A percentile compares a stretch with the other conserved stretches of the same genome.
These are phyloP conservation scores for Clathrospora elynae DNA, from an alignment of 2,329 filamentous ascomycete species.

Conservation along the genomic window DNA sequence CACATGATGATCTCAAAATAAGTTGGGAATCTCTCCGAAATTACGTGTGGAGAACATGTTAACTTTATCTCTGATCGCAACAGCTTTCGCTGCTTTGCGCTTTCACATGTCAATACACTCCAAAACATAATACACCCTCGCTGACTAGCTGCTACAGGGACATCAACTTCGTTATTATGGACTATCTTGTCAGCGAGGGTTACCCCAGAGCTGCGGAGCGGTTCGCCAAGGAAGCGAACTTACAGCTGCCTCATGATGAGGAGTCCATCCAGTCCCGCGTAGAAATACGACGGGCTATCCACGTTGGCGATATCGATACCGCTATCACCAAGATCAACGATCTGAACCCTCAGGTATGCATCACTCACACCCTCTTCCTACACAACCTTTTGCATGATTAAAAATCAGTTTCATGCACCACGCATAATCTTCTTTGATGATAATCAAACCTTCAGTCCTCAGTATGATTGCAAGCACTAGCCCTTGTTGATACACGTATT, in stretches of 20 bases:
- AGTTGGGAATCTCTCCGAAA: slow-evolving; percentile 99
- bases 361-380: not conserved
- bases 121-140: slow-evolving; percentile 14
- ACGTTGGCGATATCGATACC: slow-evolving; percentile 80
- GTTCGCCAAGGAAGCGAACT: slow-evolving; percentile 92
- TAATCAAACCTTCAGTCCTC: slow-evolving; percentile 79
- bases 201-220: slow-evolving; percentile 91
- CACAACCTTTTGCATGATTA: slow-evolving; percentile 91
- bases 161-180: slow-evolving; percentile 92
- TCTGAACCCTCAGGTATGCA: slow-evolving; percentile 83
- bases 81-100: slow-evolving; percentile 22
- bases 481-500: slow-evolving; percentile 9
- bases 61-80: slow-evolving; percentile 73
- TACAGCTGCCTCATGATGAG: slow-evolving; percentile 73
- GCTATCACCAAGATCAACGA: slow-evolving; percentile 90
- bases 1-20: slow-evolving; percentile 82
- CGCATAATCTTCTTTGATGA: slow-evolving; percentile 96
- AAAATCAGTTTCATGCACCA: slow-evolving; percentile 99
- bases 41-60: slow-evolving; percentile 87
- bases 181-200: slow-evolving; percentile 95
- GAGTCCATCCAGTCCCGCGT: slow-evolving; percentile 77
- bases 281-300: slow-evolving; percentile 82
- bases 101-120: not conserved
- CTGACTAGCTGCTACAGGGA: slow-evolving; percentile 65
- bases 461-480: slow-evolving; percentile 67